phyloP scores from a whole-genome alignment of 441 rosid species.

The Daphne laureola region DNA sequence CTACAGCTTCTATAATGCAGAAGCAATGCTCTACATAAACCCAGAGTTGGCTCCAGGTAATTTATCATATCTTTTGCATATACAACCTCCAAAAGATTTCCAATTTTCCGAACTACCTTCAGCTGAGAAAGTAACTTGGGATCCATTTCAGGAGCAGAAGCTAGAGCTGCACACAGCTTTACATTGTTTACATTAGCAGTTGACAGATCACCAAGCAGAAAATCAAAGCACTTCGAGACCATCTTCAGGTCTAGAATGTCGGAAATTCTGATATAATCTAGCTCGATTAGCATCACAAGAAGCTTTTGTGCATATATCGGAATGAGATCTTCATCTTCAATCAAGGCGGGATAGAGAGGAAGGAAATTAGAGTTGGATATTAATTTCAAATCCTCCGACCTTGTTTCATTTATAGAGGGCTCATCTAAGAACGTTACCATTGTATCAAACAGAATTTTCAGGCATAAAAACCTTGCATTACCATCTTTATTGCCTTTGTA shows the following conservation, averaged over 20 bases:
- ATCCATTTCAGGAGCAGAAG: conserved; percentile 96
- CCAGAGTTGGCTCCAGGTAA: conserved; percentile 83
- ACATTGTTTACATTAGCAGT: conserved; percentile 86
- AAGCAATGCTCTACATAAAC: conserved; percentile 76
- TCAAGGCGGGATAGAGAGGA: conserved; percentile 80
- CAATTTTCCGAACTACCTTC: conserved; percentile 73
- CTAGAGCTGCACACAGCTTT: conserved; percentile 82
- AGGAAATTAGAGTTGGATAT: conserved; percentile 79
- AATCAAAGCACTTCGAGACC: conserved; percentile 85
- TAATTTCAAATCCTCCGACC: conserved; percentile 54
- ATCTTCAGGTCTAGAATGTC: conserved; percentile 75
- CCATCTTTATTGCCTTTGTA: conserved; percentile 94
- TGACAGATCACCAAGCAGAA: conserved; percentile 83
- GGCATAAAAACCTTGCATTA: conserved; percentile 88
- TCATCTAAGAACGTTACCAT: conserved; percentile 71
- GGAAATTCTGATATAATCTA: conserved; percentile 57
- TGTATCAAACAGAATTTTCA: conserved; percentile 83
- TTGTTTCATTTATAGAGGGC: conserved; percentile 36
- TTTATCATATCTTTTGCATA: conserved; percentile 90
- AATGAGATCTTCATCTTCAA: conserved; percentile 96
- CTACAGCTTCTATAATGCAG: conserved; percentile 47
- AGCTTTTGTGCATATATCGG: conserved; percentile 97
- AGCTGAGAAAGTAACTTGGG: conserved; percentile 74
- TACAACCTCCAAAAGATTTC: conserved; percentile 82
- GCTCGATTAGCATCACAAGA: conserved; percentile 86